These are phyloP conservation scores for Dacryopinax primogenitus DNA, from an alignment of 768 basidiomycete genomes.

Conservation along the genomic window DNA sequence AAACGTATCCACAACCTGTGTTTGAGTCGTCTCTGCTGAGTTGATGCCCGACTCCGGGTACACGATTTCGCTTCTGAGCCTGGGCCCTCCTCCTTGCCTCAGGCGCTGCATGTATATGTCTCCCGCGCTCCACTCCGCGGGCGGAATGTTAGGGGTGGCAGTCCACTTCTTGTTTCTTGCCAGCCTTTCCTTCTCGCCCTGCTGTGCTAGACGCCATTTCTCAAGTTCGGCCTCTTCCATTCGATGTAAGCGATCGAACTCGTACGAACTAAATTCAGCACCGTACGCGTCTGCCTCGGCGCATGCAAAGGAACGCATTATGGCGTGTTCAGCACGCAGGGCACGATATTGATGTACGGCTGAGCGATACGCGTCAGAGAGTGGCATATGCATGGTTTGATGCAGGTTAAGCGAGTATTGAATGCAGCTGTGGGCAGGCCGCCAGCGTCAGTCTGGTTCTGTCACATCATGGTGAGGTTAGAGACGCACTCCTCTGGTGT, in stretches of 20 bases:
- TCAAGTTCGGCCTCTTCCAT: slow-evolving; percentile 46
- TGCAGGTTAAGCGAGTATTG: slow-evolving; percentile 70
- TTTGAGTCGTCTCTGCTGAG: background rate
- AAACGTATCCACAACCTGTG: background rate
- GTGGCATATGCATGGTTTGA: slow-evolving; percentile 44
- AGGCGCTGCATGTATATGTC: background rate
- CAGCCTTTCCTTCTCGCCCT: background rate
- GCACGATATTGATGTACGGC: slow-evolving; percentile 79
- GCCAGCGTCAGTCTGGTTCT: too few species aligned
- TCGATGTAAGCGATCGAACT: slow-evolving; percentile 47
- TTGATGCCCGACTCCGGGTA: background rate
- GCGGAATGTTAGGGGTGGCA: background rate
- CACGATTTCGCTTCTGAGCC: background rate
- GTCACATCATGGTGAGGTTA: too few species aligned
- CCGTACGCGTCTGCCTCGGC: slow-evolving; percentile 72
- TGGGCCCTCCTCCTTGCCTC: background rate
- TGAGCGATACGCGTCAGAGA: slow-evolving; percentile 66
- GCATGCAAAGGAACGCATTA: slow-evolving; percentile 60
- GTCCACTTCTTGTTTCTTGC: background rate
- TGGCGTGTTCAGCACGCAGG: slow-evolving; percentile 71
- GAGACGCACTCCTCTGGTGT: slow-evolving; percentile 74
- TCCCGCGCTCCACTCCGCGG: background rate
- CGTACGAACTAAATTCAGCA: slow-evolving; percentile 44
- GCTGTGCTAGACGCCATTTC: slow-evolving; percentile 34
- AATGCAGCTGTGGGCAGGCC: slow-evolving; percentile 59